phyloP scores from a whole-genome alignment of 2,329 filamentous ascomycete genomes.

The Polytolypa hystricis region DNA sequence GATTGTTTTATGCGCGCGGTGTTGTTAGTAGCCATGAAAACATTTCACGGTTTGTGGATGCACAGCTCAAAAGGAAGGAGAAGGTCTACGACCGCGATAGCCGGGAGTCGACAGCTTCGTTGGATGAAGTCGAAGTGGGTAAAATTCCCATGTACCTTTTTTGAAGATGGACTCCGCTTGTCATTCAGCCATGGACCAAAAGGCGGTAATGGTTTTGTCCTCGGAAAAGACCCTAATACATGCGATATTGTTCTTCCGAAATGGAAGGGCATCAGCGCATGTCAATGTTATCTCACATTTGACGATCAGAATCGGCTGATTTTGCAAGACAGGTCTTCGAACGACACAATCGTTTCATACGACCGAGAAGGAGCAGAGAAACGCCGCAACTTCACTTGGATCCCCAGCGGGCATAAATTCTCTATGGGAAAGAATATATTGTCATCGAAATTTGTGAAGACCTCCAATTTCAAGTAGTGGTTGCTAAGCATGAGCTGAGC shows the following conservation, averaged over 20 bases:
- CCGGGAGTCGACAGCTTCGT: not conserved
- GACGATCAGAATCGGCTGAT: conserved; percentile 3
- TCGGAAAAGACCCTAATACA: not conserved
- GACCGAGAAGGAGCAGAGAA: not conserved
- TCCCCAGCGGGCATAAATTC: not conserved
- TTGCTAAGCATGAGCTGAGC: not conserved
- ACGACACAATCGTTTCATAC: conserved; percentile 1
- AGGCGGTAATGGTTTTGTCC: not conserved
- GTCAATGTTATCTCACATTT: not conserved
- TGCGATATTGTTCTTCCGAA: conserved; percentile 1
- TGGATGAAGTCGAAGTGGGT: too few species aligned
- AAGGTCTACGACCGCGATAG: not conserved
- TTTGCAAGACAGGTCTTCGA: not conserved
- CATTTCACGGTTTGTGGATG: not conserved
- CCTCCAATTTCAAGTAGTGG: not conserved
- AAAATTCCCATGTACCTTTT: not conserved
- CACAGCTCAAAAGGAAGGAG: not conserved
- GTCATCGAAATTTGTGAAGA: not conserved
- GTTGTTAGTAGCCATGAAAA: not conserved
- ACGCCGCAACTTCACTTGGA: not conserved
- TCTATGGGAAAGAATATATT: not conserved
- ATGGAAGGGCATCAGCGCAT: not conserved
- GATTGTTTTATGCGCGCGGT: not conserved
- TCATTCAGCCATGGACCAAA: conserved; percentile 2
- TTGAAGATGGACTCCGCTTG: not conserved